These are phyloP conservation scores for Penicillium flavigenum DNA, from an alignment of 495 filamentous ascomycete genomes.

Conservation along the genomic window DNA sequence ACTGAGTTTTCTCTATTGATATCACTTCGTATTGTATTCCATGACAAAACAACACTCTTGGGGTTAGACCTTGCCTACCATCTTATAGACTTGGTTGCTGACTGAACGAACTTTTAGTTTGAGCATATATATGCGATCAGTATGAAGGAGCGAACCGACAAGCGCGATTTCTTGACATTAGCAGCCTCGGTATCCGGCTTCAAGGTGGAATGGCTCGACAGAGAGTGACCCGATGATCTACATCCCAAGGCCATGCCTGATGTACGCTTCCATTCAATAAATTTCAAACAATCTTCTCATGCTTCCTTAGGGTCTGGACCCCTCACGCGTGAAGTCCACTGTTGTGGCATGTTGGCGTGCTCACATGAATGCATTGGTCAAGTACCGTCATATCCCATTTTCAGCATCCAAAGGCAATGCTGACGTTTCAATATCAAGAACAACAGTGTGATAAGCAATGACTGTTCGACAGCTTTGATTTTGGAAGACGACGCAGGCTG, in stretches of 20 bases:
- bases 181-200: constrained; percentile 53
- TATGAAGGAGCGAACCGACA: constrained; percentile 58
- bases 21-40: no score
- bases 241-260: constrained; percentile 28
- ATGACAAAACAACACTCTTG: constrained; percentile 34
- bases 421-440: not conserved
- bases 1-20: no score
- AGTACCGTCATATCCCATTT: constrained; percentile 16
- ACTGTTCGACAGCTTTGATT: constrained; percentile 51
- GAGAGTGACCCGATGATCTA: constrained; percentile 30
- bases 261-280: constrained; percentile 9
- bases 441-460: constrained; percentile 40
- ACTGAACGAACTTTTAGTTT: constrained; percentile 22
- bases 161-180: constrained; percentile 58
- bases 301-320: constrained; percentile 14
- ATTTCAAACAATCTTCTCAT: not conserved
- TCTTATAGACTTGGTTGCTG: not conserved
- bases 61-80: constrained; percentile 15
- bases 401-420: not conserved
- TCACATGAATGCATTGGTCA: constrained; percentile 36
- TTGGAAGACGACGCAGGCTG: constrained; percentile 61
- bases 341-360: constrained; percentile 39
- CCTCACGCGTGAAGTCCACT: constrained; percentile 9
- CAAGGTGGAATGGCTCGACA: constrained; percentile 55
- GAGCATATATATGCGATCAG: constrained; percentile 58